Evolutionary conservation across 495 filamentous ascomycete genomes (phyloP), one percentile per base, ranked within the genome.

Genomic region (Cercophora newfieldiana): DNA sequence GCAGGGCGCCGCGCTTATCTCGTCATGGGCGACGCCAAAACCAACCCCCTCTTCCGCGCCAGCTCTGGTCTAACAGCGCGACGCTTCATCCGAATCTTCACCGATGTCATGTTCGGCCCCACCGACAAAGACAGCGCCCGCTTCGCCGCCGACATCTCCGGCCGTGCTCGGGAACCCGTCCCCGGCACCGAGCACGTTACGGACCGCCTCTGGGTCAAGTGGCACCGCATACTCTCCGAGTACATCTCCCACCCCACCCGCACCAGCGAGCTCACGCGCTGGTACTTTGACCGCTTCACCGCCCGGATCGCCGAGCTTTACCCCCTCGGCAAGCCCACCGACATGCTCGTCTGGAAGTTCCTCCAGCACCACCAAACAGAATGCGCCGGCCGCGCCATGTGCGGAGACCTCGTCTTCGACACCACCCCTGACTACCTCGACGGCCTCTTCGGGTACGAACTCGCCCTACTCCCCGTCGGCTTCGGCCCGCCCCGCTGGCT

Each of bases 31-130:
- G 61, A 64, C 3, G 22, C 50, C 16, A 57, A 44, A n/a, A 64
- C 53, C 28, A 57, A 44, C 50, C 28, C 61, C 29, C 50, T 64
- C 30, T 64, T 64, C 50, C 61, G 61, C 3, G 3, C 50, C 50
- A 56, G 25, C 61, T 21, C 61, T 6, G 50, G 50, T 12, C 30
- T 64, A n/a, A 55, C 51, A 16, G n/a, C 31, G n/a, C 19, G 48
- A 1, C 1, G 25, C 18, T 64, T 31, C 21, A 5, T 28, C 29
- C 14, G 28, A 10, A 28, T 47, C 1, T 51, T 64, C 3, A 21
- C 30, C 30, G 29, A 48, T 3, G 50, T 57, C 19, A 55, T 64
- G 30, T 64, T 54, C 26, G 61, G 51, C 18, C 50, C 51, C 0
- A 44, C 50, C 1, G 10, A 24, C 21, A 33, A 30, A 14, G 61